phyloP scores from a whole-genome alignment of 345 rosid genomes.

The Sisymbrium altissimum region DNA sequence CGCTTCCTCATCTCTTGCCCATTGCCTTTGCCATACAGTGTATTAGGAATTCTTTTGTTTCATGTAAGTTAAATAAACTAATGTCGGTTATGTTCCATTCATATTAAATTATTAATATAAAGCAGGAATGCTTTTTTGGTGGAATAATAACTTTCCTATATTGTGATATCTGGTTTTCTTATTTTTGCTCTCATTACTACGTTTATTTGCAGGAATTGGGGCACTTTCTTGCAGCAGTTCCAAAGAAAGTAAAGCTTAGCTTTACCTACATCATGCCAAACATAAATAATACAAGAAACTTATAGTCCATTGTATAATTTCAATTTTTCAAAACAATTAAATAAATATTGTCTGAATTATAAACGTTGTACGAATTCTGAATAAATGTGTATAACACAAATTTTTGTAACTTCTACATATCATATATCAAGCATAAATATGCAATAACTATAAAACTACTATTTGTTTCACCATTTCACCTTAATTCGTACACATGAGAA shows the following conservation, averaged over 20 bases:
- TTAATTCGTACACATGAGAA: too few species aligned
- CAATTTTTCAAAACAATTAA: too few species aligned
- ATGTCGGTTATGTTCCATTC: neutral
- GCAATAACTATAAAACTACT: too few species aligned
- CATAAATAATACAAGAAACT: conserved; percentile 35
- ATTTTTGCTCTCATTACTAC: neutral
- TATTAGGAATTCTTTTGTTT: too few species aligned
- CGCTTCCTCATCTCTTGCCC: too few species aligned
- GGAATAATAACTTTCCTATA: neutral
- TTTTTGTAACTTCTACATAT: too few species aligned
- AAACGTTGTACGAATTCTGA: too few species aligned
- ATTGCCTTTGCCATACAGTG: too few species aligned
- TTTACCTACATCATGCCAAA: conserved; percentile 92
- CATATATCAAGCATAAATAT: too few species aligned
- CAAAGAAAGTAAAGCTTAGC: conserved; percentile 86
- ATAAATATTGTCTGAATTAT: too few species aligned
- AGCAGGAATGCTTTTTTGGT: neutral
- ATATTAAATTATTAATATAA: neutral
- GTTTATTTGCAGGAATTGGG: conserved; percentile 69
- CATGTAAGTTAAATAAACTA: conserved; percentile 10
- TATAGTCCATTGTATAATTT: too few species aligned
- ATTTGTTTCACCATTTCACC: too few species aligned
- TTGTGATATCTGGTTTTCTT: neutral
- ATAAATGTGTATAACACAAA: neutral
- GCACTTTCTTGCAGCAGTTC: conserved; percentile 85